Conservation (phyloP, 179 eudicot genomes). For the Camellia oleifera region DNA sequence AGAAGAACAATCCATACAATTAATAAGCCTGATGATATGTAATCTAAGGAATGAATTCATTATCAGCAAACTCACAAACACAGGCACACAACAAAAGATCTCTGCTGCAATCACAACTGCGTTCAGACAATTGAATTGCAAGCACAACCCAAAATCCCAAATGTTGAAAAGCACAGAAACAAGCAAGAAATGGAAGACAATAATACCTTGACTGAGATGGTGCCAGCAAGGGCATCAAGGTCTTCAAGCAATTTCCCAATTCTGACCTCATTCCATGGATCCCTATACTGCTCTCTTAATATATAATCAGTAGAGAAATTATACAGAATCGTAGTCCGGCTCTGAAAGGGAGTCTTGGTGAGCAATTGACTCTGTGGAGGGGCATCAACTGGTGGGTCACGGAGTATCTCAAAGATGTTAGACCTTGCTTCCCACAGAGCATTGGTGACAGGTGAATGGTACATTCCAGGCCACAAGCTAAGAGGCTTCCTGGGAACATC, state of each 20-base stretch:
- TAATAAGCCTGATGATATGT: no score
- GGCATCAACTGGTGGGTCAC: constrained; percentile 33
- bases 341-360: constrained; percentile 67
- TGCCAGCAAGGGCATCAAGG: constrained; percentile 58
- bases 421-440: constrained; percentile 88
- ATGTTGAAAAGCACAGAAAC: background rate
- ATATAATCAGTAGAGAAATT: constrained; percentile 56
- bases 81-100: background rate
- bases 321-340: constrained; percentile 59
- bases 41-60: no score
- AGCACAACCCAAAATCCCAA: background rate
- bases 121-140: background rate
- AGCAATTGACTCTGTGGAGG: constrained; percentile 77
- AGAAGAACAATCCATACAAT: no score
- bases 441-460: constrained; percentile 90
- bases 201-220: constrained; percentile 87
- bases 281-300: no score
- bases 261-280: no score
- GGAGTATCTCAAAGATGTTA: constrained; percentile 61
- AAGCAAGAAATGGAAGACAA: constrained; percentile 10
- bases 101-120: background rate
- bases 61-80: background rate
- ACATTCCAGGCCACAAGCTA: constrained; percentile 42
- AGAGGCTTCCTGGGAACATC: constrained; percentile 45
- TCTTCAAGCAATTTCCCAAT: no score